phyloP scores from a whole-genome alignment of 2,329 filamentous ascomycete genomes.

The Xylariales sp. region DNA sequence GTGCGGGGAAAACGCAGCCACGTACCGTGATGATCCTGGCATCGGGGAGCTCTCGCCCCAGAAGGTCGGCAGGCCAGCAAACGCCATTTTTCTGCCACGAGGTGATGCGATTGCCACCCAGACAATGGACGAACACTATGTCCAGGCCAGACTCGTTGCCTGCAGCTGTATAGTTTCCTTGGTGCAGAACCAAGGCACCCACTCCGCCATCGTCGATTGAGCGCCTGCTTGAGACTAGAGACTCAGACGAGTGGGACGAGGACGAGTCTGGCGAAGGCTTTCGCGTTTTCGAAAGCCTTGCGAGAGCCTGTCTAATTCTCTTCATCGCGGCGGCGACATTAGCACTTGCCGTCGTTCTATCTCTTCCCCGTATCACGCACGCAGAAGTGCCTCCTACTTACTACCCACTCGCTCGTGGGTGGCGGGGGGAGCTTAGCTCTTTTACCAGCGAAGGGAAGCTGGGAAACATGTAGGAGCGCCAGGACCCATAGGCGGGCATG shows the following conservation, averaged over 20 bases:
- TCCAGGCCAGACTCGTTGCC: slow-evolving; percentile 4
- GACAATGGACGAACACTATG: slow-evolving; percentile 8
- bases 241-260: not conserved
- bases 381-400: too few relatives aligned
- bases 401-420: too few relatives aligned
- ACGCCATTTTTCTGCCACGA: slow-evolving; percentile 7
- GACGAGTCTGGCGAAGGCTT: not conserved
- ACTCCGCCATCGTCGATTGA: slow-evolving; percentile 1
- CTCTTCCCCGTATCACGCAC: too few relatives aligned
- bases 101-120: slow-evolving; percentile 6
- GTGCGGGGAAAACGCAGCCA: not conserved
- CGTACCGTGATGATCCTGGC: slow-evolving; percentile 7
- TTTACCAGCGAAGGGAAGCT: too few relatives aligned
- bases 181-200: not conserved
- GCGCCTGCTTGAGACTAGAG: not conserved
- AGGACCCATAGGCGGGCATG: too few relatives aligned
- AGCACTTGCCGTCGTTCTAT: too few relatives aligned
- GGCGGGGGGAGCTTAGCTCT: too few relatives aligned
- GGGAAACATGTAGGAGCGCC: too few relatives aligned
- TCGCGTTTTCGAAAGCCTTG: not conserved
- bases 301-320: slow-evolving; percentile 3
- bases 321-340: slow-evolving; percentile 1
- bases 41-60: slow-evolving; percentile 5
- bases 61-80: slow-evolving; percentile 9
- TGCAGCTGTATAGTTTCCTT: not conserved